Percentiles rank a stretch among this genome's conserved stretches.
Conservation (phyloP, 441 rosid genomes). For the Erodium chrysanthum region DNA sequence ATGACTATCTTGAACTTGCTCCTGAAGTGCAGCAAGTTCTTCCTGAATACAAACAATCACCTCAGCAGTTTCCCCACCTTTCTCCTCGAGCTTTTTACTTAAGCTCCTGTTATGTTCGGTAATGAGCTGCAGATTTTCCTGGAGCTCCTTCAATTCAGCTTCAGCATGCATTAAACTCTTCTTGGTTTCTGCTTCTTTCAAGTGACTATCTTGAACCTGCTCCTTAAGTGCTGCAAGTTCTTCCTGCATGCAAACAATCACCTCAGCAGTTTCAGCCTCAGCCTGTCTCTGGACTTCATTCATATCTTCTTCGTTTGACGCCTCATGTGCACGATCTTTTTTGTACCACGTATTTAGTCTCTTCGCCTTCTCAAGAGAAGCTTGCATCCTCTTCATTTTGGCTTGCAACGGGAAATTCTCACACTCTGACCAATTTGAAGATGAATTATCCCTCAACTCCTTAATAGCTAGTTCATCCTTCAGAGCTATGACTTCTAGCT, state of each 20-base stretch:
- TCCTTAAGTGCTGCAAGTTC: constrained; percentile 81
- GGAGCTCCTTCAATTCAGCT: constrained; percentile 46
- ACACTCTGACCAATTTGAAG: constrained; percentile 25
- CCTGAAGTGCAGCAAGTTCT: constrained; percentile 80
- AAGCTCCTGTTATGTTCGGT: constrained; percentile 53
- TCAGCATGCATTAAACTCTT: constrained; percentile 36
- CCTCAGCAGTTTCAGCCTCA: constrained; percentile 94
- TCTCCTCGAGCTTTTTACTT: constrained; percentile 43
- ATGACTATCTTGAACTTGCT: constrained; percentile 59
- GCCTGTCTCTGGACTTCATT: constrained; percentile 69
- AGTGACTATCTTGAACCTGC: constrained; percentile 57
- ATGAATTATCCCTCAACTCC: constrained; percentile 36
- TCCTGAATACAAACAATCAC: constrained; percentile 89
- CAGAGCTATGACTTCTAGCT: constrained; percentile 44
- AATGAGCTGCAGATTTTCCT: constrained; percentile 36
- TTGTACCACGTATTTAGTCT: constrained; percentile 59
- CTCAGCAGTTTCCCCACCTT: constrained; percentile 75
- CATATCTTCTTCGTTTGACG: constrained; percentile 67
- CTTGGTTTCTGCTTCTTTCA: constrained; percentile 53
- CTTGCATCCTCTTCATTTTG: constrained; percentile 76
- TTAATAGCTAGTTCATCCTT: constrained; percentile 44
- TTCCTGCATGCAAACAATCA: constrained; percentile 85
- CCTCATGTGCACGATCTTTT: constrained; percentile 49
- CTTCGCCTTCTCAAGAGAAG: constrained; percentile 84
- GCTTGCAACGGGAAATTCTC: constrained; percentile 32